Percentiles rank a stretch among this genome's conserved stretches.
phyloP scores from a whole-genome alignment of 495 filamentous ascomycete genomes.

The Neurospora sp. region DNA sequence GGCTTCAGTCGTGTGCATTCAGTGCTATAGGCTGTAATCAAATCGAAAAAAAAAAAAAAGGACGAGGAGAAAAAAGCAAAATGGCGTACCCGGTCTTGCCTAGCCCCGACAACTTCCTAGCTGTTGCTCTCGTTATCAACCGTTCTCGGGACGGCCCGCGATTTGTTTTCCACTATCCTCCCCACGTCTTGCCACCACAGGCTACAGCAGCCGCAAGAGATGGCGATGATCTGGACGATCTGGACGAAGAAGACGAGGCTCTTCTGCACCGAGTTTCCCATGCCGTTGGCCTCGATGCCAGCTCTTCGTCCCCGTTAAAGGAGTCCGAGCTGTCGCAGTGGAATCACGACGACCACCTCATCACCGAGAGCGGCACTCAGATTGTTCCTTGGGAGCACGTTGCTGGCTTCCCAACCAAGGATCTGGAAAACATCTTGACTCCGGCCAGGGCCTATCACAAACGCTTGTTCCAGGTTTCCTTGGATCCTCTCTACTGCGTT shows the following conservation, averaged over 20 bases:
- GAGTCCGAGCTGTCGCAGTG: constrained; percentile 37
- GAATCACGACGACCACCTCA: constrained; percentile 46
- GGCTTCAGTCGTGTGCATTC: neutral
- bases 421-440: constrained; percentile 74
- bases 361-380: constrained; percentile 42
- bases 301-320: constrained; percentile 23
- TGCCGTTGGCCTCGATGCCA: constrained; percentile 15
- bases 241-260: constrained; percentile 36
- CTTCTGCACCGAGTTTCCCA: constrained; percentile 24
- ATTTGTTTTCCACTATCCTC: constrained; percentile 89
- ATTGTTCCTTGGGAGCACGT: constrained; percentile 67
- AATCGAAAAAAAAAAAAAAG: neutral
- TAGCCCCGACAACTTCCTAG: constrained; percentile 46
- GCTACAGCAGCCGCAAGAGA: constrained; percentile 11
- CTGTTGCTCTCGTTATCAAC: constrained; percentile 73
- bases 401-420: constrained; percentile 62
- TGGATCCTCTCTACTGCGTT: constrained; percentile 77
- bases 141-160: constrained; percentile 70
- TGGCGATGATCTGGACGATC: constrained; percentile 22
- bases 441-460: constrained; percentile 76
- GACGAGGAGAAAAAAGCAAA: neutral
- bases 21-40: neutral
- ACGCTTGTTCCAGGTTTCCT: constrained; percentile 71
- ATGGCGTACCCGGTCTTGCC: constrained; percentile 39
- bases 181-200: constrained; percentile 24